Conservation (phyloP, 148 eudicot genomes). For the Spergularia marina region DNA sequence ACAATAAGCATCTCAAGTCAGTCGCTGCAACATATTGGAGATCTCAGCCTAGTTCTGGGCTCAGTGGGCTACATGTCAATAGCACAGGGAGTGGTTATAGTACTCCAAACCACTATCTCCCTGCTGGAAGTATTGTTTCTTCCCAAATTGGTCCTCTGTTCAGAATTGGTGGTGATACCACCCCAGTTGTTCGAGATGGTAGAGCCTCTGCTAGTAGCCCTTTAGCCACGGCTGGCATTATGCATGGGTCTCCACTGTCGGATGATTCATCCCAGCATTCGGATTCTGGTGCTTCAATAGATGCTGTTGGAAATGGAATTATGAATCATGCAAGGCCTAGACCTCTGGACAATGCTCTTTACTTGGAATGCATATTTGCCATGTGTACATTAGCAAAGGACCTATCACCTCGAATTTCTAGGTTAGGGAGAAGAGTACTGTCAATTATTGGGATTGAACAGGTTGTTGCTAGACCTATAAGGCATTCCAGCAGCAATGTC, state of each 20-base stretch:
- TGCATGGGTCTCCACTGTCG: conserved; percentile 92
- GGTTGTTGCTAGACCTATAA: conserved; percentile 65
- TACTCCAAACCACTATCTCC: conserved; percentile 55
- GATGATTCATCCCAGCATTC: conserved; percentile 94
- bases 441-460: conserved; percentile 86
- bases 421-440: conserved; percentile 75
- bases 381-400: conserved; percentile 90
- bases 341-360: conserved; percentile 63
- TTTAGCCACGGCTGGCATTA: conserved; percentile 62
- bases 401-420: conserved; percentile 83
- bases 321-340: conserved; percentile 59
- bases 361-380: conserved; percentile 65
- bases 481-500: conserved; percentile 42
- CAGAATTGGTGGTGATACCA: conserved; percentile 62
- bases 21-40: conserved; percentile 82
- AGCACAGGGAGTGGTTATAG: conserved; percentile 61
- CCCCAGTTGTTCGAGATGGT: conserved; percentile 61
- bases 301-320: conserved; percentile 54
- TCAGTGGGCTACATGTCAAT: conserved; percentile 58
- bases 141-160: conserved; percentile 67
- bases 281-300: conserved; percentile 71
- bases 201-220: conserved; percentile 85
- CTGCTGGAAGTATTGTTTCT: conserved; percentile 55
- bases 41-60: conserved; percentile 67
- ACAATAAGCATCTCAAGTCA: conserved; percentile 82